A percentile compares a stretch with the other conserved stretches of the same genome.
These are phyloP conservation scores for Xylaria bambusicola DNA, from an alignment of 495 filamentous ascomycete species.

Conservation along the genomic window DNA sequence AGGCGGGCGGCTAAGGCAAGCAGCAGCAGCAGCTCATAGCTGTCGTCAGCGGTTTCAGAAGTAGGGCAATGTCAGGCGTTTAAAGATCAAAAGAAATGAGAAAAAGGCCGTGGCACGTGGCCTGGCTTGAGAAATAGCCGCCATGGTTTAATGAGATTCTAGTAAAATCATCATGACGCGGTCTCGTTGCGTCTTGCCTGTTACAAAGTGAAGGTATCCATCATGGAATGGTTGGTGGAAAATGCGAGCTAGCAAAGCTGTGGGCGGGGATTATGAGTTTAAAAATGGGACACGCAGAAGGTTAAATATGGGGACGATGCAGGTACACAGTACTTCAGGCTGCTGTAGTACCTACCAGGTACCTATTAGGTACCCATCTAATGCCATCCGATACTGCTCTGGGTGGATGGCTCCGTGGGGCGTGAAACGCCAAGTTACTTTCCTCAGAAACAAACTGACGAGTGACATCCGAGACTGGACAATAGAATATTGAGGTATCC, in stretches of 20 bases:
- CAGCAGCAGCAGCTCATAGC: no score
- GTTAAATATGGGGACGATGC: constrained; percentile 13
- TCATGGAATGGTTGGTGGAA: constrained; percentile 15
- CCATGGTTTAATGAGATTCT: constrained; percentile 2
- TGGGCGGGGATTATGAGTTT: constrained; percentile 1
- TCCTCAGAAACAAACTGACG: not conserved
- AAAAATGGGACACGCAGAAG: not conserved
- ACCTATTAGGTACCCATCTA: no score
- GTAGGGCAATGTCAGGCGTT: not conserved
- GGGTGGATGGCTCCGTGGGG: not conserved
- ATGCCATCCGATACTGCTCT: no score
- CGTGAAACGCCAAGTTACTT: not conserved
- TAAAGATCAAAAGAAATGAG: not conserved
- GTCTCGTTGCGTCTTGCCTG: not conserved
- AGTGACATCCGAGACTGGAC: not conserved
- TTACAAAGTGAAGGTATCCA: constrained; percentile 7
- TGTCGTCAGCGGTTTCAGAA: no score
- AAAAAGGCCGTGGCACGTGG: not conserved
- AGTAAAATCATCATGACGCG: not conserved
- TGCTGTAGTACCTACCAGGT: no score
- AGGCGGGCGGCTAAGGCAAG: not conserved
- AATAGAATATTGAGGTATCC: no score
- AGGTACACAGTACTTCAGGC: constrained; percentile 4
- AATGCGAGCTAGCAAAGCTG: not conserved
- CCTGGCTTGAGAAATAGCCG: constrained; percentile 5